Evolutionary conservation across 208 protist species (phyloP).

Genomic region (Crithidia sp.): DNA sequence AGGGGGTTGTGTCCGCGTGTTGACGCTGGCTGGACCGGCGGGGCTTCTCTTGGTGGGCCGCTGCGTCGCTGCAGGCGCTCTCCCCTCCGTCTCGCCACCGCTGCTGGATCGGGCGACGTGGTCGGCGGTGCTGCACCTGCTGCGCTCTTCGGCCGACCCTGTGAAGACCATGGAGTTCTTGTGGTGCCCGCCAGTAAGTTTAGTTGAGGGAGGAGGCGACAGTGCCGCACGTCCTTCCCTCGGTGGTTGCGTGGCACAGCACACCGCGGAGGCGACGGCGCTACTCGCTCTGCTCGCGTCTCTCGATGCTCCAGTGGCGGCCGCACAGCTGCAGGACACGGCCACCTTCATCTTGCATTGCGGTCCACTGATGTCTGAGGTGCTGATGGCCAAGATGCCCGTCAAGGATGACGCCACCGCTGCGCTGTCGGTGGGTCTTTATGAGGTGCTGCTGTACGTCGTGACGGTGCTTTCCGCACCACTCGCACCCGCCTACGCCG

Average conservation of each 20-base stretch:
- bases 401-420: background rate
- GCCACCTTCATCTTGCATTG: slow-evolving; percentile 19
- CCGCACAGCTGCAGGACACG: background rate
- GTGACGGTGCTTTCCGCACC: slow-evolving; percentile 38
- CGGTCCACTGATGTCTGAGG: slow-evolving; percentile 19
- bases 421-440: slow-evolving; percentile 3
- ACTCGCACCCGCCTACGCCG: slow-evolving; percentile 2
- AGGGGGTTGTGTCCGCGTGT: background rate
- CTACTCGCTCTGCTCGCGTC: slow-evolving; percentile 22
- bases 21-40: slow-evolving; percentile 14
- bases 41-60: slow-evolving; percentile 21
- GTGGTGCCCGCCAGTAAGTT: background rate
- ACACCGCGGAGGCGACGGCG: background rate
- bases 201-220: too few species aligned
- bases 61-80: background rate
- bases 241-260: slow-evolving; percentile 3
- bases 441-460: slow-evolving; percentile 32
- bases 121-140: slow-evolving; percentile 17
- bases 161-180: slow-evolving; percentile 9
- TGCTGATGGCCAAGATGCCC: slow-evolving; percentile 18
- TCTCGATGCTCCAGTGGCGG: background rate
- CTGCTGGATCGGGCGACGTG: slow-evolving; percentile 6
- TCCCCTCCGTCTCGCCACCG: background rate
- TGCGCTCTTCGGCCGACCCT: background rate
- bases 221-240: background rate